These are phyloP conservation scores for Candida sphagnicola DNA, from an alignment of 805 yeast genomes.

Conservation along the genomic window DNA sequence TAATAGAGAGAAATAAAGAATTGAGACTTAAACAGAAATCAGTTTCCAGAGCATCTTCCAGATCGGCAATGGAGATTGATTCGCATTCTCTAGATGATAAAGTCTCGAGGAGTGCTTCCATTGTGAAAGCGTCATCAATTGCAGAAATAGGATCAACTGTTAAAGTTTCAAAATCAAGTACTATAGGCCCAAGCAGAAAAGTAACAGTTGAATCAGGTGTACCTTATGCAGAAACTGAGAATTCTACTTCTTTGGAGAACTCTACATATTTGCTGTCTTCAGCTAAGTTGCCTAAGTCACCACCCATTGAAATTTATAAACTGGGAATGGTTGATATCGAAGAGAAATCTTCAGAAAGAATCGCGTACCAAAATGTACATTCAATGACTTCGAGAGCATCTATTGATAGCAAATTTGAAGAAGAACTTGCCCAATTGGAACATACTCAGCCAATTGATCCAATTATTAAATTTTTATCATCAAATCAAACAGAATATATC, in stretches of 20 bases:
- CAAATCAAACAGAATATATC: conserved; percentile 24
- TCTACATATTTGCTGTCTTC: too few relatives aligned
- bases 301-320: too few relatives aligned
- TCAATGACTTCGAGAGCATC: neutral
- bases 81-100: neutral
- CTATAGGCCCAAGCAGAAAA: too few relatives aligned
- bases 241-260: too few relatives aligned
- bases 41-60: conserved; percentile 1
- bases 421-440: neutral
- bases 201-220: too few relatives aligned
- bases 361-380: too few relatives aligned
- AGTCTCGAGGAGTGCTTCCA: neutral
- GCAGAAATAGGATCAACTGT: neutral
- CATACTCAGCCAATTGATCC: conserved; percentile 27
- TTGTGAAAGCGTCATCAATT: neutral
- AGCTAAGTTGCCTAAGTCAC: too few relatives aligned
- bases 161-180: neutral
- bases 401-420: neutral
- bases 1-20: conserved; percentile 41
- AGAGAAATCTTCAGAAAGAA: too few relatives aligned
- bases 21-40: conserved; percentile 15
- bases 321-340: too few relatives aligned
- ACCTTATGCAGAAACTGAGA: too few relatives aligned
- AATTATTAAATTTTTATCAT: conserved; percentile 31
- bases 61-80: conserved; percentile 3